Conservation (phyloP, 192 early-diverging fungal genomes). For the Kickxella alabastrina region DNA sequence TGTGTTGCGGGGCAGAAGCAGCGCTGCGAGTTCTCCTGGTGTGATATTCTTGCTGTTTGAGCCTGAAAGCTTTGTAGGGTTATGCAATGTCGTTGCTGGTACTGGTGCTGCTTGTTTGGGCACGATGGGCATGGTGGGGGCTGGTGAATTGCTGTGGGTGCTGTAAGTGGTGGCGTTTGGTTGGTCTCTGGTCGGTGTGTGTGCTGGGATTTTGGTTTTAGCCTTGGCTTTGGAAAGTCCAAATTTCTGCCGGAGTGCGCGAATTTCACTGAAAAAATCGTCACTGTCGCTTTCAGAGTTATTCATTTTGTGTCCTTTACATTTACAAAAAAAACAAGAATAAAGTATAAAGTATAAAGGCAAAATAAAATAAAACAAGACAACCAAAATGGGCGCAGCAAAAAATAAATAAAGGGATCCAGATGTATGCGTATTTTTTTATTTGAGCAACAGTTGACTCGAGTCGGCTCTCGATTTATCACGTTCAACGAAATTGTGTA, state of each 20-base stretch:
- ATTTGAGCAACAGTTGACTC: too few species aligned
- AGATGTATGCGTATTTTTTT: not conserved
- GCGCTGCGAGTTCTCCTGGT: conserved; percentile 30
- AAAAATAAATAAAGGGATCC: not conserved
- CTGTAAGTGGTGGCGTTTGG: not conserved
- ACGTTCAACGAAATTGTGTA: too few species aligned
- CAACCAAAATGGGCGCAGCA: not conserved
- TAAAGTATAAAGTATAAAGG: not conserved
- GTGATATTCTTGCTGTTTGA: conserved; percentile 3
- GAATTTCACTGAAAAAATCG: conserved; percentile 38
- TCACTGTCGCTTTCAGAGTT: conserved; percentile 41
- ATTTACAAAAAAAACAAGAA: not conserved
- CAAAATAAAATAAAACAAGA: not conserved
- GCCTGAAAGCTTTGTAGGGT: not conserved
- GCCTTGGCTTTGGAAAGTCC: too few species aligned
- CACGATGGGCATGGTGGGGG: too few species aligned
- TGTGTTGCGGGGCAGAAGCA: conserved; percentile 26
- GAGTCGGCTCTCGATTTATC: too few species aligned
- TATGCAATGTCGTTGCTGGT: not conserved
- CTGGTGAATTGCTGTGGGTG: not conserved
- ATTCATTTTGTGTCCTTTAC: not conserved
- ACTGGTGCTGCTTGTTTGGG: too few species aligned
- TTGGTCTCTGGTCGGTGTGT: conserved; percentile 6
- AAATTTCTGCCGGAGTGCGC: conserved; percentile 21
- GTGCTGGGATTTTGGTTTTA: too few species aligned